Base-by-base conservation (phyloP, 768 basidiomycete genomes). In the Podaxis pistillaris region DNA sequence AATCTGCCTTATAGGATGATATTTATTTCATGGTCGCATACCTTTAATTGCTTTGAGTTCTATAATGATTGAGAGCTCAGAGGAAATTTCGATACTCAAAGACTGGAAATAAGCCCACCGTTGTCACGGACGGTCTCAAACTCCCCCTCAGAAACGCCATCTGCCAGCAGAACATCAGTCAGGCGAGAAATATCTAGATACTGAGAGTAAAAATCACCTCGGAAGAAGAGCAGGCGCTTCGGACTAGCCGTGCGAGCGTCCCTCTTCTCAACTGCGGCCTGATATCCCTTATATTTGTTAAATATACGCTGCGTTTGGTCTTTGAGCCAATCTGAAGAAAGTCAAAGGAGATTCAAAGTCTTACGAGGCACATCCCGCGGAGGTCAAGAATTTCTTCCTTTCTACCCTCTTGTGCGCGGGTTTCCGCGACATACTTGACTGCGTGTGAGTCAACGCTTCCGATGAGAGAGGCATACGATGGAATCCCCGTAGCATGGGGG, bases 401-500 rank as follows among this genome's bases (percentile, higher is more conserved):
- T 0, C 89, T 79, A 12, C 88, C 86, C 0, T 76, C 79, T 71
- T 93, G 91, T 2, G 89, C 88, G 17, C 82, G 80, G 53, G 81
- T 86, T 40, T 82, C 86, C 22, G 80, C 79, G 36, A 81, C 75
- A 65, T 93, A 94, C 71, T 93, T 93, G 3, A 89, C 88, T 0
- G 82, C 84, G 60, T 87, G 84, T 0, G 84, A 84, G 70, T 94
- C 93, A 30, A 94, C 86, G 64, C 88, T 94, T 33, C 83, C 91
- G 17, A 94, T 92, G 5, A 94, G 76, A 5, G 91, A 81, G 0
- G 92, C 89, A 71, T 90, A 93, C 0, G 92, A 94, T 0, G 93
- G 93, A 3, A 87, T 83, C 17, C 86, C 90, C n/a, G 82, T 83
- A 0, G 90, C 83, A 8, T 91, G 91, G 19, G 93, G 91, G 6